Evolutionary conservation across 371 early-diverging fungal species (phyloP), one percentile per base, ranked within the genome.

Genomic region (Mortierella sp.): DNA sequence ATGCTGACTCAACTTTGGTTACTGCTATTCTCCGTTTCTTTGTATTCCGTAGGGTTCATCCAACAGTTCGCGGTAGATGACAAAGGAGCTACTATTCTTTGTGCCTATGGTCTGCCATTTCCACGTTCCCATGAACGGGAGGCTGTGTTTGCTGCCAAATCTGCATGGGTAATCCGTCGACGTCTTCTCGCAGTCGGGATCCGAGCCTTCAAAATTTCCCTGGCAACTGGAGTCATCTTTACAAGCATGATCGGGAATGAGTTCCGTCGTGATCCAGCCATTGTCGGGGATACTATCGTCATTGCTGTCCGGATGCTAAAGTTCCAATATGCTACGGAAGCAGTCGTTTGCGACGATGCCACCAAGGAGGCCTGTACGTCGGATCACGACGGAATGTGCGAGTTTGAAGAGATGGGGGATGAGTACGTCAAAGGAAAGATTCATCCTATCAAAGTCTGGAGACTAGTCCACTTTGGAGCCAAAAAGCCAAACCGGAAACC

Each of bases 31-130:
- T 37, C 14, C 2, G 1, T n/a, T 4, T 1, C 6, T 15, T n/a
- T 18, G 4, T n/a, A 26, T n/a, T n/a, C n/a, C n/a, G n/a, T 37
- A 57, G 57, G 86, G 5, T 68, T 83, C 19, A 63, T 87, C 7
- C 87, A 87, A 44, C 87, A 87, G 59, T 87, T 87, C 70, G 87
- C 87, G 4, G 81, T 87, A 0, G 87, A 87, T 53, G 87, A 87
- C 68, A 87, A 87, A 81, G 84, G 87, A 16, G 87, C 87, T 3
- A 87, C 87, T 12, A 25, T 85, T n/a, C 67, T 87, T 12, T 81
- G 83, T 47, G 84, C 84, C 7, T 87, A 85, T 82, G 87, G 87
- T 4, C 62, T 87, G 7, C 87, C 87, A 4, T 60, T 47, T 26
- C 87, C 87, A 11, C 70, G 82, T 14, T 87, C 87, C 6, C 87